Base-by-base conservation (phyloP, 2,329 filamentous ascomycete genomes). In the Nemania diffusa region DNA sequence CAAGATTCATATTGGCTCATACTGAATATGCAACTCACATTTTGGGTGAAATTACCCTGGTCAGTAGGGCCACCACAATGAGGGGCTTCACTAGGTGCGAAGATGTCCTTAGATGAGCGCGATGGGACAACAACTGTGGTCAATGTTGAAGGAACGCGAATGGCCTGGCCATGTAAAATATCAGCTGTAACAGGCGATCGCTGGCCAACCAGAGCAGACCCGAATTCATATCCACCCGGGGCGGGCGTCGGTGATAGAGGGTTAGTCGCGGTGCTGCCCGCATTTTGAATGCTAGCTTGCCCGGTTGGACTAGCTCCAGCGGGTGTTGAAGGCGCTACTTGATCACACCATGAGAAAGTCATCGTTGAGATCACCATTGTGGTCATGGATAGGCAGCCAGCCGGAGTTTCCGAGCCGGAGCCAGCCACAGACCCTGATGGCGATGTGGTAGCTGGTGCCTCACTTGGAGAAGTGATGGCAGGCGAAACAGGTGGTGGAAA, bases 301-400 rank as follows among this genome's bases (percentile, higher is more conserved):
- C 52, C 65, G 2, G 68, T 70, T 37, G 46, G 44, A 22, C 52
- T 67, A 22, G 46, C 56, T 55, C 17, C 61, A 29, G 53, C 29
- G 9, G 69, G 65, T 37, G 68, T 59, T 9, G 68, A 55, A n/a
- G 73, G 65, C 42, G 71, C 71, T 27, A 75, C 69, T 62, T 74
- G 71, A 58, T 67, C 73, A 66, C 75, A 77, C 75, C 75, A 77
- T 7, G 74, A 74, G 50, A 76, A 75, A 2, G 73, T 76, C 58
- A 69, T 72, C 26, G 74, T 74, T 8, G 67, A 72, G 63, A 77
- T 72, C 13, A 72, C 72, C 63, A 76, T 53, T 15, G 74, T 74
- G 15, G 74, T 73, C 74, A 76, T 76, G 2, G 71, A 72, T 17
- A 74, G 46, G 56, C 75, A 77, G 40, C 44, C 67, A 26, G 62